Conservation (phyloP, 768 basidiomycete genomes). For the Sistotremastrum suecicum region DNA sequence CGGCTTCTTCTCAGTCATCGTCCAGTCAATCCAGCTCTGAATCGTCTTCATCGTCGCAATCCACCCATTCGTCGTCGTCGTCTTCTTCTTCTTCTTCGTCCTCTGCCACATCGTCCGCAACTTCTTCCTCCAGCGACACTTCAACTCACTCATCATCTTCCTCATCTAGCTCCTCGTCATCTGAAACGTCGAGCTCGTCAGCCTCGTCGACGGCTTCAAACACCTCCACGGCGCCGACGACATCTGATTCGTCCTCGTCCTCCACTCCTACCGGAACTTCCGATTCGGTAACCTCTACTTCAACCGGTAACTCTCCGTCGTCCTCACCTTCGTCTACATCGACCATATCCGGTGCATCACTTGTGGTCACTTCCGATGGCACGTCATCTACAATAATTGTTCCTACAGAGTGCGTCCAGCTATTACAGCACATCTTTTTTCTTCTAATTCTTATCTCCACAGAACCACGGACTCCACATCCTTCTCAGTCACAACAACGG, state of each 20-base stretch:
- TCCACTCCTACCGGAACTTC: not conserved
- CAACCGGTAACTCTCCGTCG: not conserved
- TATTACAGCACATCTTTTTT: not conserved
- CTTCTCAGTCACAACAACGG: constrained; percentile 46
- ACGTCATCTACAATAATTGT: not conserved
- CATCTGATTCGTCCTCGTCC: constrained; percentile 11
- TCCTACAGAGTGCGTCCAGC: not conserved
- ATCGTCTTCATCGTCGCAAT: not conserved
- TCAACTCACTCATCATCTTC: not conserved
- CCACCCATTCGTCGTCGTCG: not conserved
- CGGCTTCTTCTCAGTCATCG: constrained; percentile 1
- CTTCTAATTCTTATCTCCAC: constrained; percentile 2
- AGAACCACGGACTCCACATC: constrained; percentile 43
- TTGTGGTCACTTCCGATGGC: not conserved
- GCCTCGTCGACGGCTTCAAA: not conserved
- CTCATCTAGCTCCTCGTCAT: constrained; percentile 4
- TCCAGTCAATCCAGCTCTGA: not conserved
- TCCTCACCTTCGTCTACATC: too few relatives aligned
- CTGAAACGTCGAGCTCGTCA: constrained; percentile 1
- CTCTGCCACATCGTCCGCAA: constrained; percentile 10
- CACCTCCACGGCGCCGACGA: constrained; percentile 4
- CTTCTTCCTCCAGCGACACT: constrained; percentile 2
- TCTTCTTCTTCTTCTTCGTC: constrained; percentile 1
- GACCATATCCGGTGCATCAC: too few relatives aligned
- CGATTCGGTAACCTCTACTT: constrained; percentile 4